phyloP scores from a whole-genome alignment of 192 early-diverging fungal species.

The Gaertneriomyces sp. region DNA sequence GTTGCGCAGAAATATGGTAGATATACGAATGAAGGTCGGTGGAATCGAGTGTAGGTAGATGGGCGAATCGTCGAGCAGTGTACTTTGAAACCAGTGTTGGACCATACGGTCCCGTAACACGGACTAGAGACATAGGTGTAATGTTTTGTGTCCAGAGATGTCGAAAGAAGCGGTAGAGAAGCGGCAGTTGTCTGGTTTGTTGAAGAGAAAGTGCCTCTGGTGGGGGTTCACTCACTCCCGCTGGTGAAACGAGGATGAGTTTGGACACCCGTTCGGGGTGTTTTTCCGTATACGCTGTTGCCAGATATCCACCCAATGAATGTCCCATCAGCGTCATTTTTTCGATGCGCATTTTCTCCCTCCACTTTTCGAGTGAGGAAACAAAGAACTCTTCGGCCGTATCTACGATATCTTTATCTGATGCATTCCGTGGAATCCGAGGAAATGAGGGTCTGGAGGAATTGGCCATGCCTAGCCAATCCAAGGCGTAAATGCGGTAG shows the following conservation, averaged over 20 bases:
- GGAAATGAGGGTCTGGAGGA: slow-evolving; percentile 72
- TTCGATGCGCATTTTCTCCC: slow-evolving; percentile 69
- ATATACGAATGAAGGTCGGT: slow-evolving; percentile 73
- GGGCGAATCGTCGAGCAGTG: slow-evolving; percentile 58
- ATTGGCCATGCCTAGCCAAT: slow-evolving; percentile 97
- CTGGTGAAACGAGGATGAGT: slow-evolving; percentile 81
- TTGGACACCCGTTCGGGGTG: slow-evolving; percentile 83
- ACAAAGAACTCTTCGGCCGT: slow-evolving; percentile 82
- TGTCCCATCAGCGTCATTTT: slow-evolving; percentile 81
- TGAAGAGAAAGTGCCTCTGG: slow-evolving; percentile 17
- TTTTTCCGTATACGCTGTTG: slow-evolving; percentile 77
- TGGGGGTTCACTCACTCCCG: slow-evolving; percentile 16
- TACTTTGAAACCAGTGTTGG: slow-evolving; percentile 34
- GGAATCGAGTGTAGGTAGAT: slow-evolving; percentile 65
- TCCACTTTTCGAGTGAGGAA: slow-evolving; percentile 85
- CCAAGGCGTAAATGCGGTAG: slow-evolving; percentile 65
- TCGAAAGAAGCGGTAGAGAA: neutral
- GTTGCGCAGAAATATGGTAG: slow-evolving; percentile 71
- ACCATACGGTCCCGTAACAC: slow-evolving; percentile 70
- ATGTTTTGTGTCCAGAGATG: slow-evolving; percentile 73
- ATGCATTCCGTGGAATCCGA: slow-evolving; percentile 43
- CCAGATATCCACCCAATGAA: slow-evolving; percentile 85
- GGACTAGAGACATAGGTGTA: slow-evolving; percentile 76
- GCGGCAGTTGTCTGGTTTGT: slow-evolving; percentile 19
- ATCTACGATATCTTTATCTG: slow-evolving; percentile 25